Base-by-base conservation (phyloP, 1,139 yeast genomes). In the Kluyveromyces marxianus region DNA sequence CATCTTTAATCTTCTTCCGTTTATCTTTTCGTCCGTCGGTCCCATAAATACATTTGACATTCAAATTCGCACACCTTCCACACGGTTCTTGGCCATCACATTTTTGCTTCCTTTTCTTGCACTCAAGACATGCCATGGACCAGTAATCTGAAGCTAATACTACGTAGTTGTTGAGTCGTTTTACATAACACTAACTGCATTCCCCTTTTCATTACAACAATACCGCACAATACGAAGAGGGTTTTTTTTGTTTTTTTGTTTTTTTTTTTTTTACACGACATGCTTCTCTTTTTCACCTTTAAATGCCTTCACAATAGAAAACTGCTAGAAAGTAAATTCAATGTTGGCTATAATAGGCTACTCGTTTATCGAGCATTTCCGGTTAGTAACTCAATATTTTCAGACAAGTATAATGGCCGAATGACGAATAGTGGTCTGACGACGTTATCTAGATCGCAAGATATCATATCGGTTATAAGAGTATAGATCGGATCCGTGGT, bases 51-150 rank as follows among this genome's bases (percentile, higher is more conserved):
- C 98, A 90, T 25, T 71, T 70, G 4, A 84, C 70, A 7, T 78
- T 76, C 57, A 85, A 79, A 60, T 83, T 85, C n/a, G 68, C 60
- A 63, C 97, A 90, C 51, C 96, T 70, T 0, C 89, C 70, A 59
- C 98, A 90, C 1, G 96, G 84, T 10, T 71, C 70, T 0, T 96
- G 96, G 7, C 96, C 95, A 64, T 88, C 95, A 67, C 97, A 90
- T 53, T 82, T 77, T 27, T 92, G 72, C 66, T 90, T 92, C 62
- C 92, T 97, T 65, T 90, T 97, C 24, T 97, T 76, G 62, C 97
- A 92, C 60, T 89, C 96, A 3, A 87, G 88, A 69, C 97, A 90
- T 0, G 97, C 97, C 42, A 39, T 39, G 24, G 3, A 37, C 29
- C 10, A 25, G 14, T 33, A 14, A 5, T 5, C n/a, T 33, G 14